phyloP scores from a whole-genome alignment of 169 alveolate genomes.

The Perkinsus chesapeaki region DNA sequence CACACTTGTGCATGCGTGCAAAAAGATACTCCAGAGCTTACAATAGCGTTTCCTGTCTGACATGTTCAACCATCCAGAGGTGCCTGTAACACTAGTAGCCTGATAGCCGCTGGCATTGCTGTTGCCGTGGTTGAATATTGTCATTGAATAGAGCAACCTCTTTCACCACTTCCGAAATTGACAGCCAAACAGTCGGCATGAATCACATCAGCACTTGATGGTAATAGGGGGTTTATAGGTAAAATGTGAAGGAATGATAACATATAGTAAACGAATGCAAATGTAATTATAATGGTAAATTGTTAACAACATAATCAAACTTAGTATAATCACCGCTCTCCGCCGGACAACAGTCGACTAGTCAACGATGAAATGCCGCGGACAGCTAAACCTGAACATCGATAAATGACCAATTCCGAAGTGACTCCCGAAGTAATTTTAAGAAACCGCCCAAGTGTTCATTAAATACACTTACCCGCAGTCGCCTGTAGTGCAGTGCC shows the following conservation, averaged over 20 bases:
- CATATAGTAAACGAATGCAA: neutral
- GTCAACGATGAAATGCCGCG: neutral
- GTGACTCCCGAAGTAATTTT: too few relatives aligned
- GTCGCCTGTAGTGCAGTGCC: neutral
- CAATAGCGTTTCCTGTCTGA: neutral
- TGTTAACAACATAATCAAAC: neutral
- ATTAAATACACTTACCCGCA: neutral
- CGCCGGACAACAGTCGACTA: neutral
- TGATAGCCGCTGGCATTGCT: neutral
- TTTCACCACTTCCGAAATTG: neutral
- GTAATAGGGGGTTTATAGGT: neutral
- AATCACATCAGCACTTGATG: neutral
- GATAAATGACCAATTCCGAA: too few relatives aligned
- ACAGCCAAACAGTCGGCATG: neutral
- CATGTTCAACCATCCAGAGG: neutral
- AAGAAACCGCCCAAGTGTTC: too few relatives aligned
- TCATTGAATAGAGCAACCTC: neutral
- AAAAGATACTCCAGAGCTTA: too few relatives aligned
- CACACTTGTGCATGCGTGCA: too few relatives aligned
- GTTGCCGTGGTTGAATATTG: neutral
- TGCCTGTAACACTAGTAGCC: neutral
- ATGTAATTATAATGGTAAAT: neutral
- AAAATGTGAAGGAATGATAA: neutral
- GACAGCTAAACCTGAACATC: neutral
- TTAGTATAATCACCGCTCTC: neutral